These are phyloP conservation scores for Vigna unguiculata DNA, from an alignment of 306 rosid genomes.

Conservation along the genomic window DNA sequence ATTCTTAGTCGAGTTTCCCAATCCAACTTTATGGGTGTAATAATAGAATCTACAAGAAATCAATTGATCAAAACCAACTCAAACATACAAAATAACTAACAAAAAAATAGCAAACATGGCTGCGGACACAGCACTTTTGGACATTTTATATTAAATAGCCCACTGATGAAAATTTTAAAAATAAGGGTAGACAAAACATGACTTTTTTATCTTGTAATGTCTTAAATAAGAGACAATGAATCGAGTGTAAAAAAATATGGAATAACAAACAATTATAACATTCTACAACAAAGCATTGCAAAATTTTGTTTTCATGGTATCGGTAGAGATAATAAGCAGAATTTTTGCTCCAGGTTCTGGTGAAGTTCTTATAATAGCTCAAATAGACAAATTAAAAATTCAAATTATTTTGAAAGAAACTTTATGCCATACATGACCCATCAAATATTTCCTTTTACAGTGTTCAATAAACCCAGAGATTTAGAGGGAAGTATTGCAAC, in stretches of 20 bases:
- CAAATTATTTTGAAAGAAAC: neutral
- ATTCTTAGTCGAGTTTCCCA: conserved; percentile 91
- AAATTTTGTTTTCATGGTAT: conserved; percentile 15
- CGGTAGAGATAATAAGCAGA: neutral
- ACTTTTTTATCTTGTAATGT: neutral
- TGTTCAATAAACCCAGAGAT: neutral
- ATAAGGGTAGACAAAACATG: neutral
- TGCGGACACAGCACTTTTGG: neutral
- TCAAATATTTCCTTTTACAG: neutral
- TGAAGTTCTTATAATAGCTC: neutral
- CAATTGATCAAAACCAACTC: conserved; percentile 32
- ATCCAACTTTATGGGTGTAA: conserved; percentile 61
- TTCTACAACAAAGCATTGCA: neutral
- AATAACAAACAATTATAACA: conserved; percentile 5
- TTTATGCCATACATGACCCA: neutral
- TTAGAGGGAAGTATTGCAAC: neutral
- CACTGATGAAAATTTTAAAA: neutral
- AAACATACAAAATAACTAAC: conserved; percentile 32
- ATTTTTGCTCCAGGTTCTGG: neutral
- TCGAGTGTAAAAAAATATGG: neutral
- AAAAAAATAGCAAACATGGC: conserved; percentile 2
- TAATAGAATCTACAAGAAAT: conserved; percentile 59
- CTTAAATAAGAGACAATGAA: neutral
- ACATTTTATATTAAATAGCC: conserved; percentile 20
- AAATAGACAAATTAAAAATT: conserved; percentile 18